Base-by-base conservation (phyloP, 169 alveolate species). In the Plasmodium malariae region DNA sequence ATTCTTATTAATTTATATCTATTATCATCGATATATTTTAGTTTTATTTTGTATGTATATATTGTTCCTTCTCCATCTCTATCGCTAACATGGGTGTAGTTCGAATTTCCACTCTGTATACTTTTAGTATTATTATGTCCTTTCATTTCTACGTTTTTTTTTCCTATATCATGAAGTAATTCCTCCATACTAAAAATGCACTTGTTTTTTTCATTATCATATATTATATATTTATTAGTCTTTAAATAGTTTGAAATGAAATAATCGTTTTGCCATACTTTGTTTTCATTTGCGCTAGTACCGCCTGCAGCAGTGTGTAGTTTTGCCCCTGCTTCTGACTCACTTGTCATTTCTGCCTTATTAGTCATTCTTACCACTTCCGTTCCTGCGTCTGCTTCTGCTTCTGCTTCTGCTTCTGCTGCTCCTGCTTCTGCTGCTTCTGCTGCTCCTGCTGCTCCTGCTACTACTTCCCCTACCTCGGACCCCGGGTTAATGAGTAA, bases 201-300 rank as follows among this genome's bases (percentile, higher is more conserved):
- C 14, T 74, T 74, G 55, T 51, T 51, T 36, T 74, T 74, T 67
- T 74, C 74, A 60, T 74, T 74, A 30, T 74, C 88, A 60, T 74
- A 74, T 26, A 74, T 59, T 5, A 74, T 74, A 43, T 60, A 74
- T 34, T 40, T 60, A 74, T 74, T 74, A 19, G 3, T 49, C 26
- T 60, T 12, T 60, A 74, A 12, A 19, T 59, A 74, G 0, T 54
- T 36, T 2, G 51, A 17, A 43, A 14, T 5, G 12, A 3, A 3
- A 40, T 3, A 19, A n/a, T 14, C 21, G 28, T 70, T 57, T 17
- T 49, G 6, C 14, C 6, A 28, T 7, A 28, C 21, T 6, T 5
- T 51, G 9, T 21, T 7, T n/a, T 30, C 26, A 30, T 34, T n/a
- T n/a, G 36, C 12, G 6, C n/a, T 3, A 24, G 3, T 17, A 1